Evolutionary conservation across 208 protist species (phyloP).

Genomic region (Vickermania spadyakhi): DNA sequence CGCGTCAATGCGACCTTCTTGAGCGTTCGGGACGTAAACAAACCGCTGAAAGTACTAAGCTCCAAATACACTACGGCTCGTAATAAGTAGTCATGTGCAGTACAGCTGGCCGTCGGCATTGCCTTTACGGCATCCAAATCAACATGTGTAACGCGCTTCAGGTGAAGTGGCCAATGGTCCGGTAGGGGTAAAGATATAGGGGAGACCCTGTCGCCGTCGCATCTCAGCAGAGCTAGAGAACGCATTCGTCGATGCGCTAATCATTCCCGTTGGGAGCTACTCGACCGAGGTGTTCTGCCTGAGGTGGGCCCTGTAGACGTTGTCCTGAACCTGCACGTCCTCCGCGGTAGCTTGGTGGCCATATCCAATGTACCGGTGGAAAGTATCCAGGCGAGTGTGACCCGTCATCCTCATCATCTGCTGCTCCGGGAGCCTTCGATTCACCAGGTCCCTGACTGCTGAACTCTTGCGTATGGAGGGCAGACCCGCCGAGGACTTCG

Average conservation of each 20-base stretch:
- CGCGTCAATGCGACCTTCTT: background rate
- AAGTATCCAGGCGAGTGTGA: background rate
- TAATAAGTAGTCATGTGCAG: background rate
- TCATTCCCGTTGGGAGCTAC: background rate
- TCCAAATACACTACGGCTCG: background rate
- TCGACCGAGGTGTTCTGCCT: background rate
- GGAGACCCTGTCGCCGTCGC: background rate
- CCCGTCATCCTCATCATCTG: constrained; percentile 1
- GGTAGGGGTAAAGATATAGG: background rate
- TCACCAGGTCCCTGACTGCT: background rate
- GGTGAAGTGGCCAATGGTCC: constrained; percentile 1
- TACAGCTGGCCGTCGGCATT: background rate
- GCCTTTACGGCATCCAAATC: background rate
- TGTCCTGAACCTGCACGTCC: background rate
- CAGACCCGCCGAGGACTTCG: background rate
- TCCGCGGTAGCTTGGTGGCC: constrained; percentile 1
- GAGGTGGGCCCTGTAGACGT: background rate
- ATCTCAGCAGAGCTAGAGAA: constrained; percentile 2
- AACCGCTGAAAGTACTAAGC: background rate
- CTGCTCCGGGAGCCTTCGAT: background rate
- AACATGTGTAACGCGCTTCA: background rate
- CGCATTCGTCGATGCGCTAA: background rate
- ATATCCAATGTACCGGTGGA: background rate
- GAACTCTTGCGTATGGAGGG: background rate
- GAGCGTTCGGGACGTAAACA: constrained; percentile 1